phyloP scores from a whole-genome alignment of 306 rosid species.

The Purshia tridentata region DNA sequence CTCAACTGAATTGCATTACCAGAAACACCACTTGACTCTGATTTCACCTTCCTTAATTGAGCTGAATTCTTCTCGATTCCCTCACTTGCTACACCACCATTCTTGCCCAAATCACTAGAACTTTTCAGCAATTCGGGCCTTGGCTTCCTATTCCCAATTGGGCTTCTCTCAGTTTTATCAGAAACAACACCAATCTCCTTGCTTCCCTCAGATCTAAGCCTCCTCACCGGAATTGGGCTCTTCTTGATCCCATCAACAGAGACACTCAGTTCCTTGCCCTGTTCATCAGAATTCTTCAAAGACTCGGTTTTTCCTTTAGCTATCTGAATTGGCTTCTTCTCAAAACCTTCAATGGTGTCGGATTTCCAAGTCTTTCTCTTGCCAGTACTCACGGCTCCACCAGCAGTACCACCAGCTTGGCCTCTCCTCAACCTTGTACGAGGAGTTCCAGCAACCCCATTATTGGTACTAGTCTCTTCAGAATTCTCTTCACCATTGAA shows the following conservation, averaged over 20 bases:
- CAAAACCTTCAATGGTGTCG: slow-evolving; percentile 42
- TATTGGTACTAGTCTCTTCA: slow-evolving; percentile 24
- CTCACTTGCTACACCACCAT: slow-evolving; percentile 23
- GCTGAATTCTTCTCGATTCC: slow-evolving; percentile 31
- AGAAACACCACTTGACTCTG: slow-evolving; percentile 35
- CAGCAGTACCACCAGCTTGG: slow-evolving; percentile 27
- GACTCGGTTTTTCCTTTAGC: slow-evolving; percentile 38
- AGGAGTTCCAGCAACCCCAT: slow-evolving; percentile 13
- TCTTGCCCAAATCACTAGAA: slow-evolving; percentile 19
- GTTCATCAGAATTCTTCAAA: slow-evolving; percentile 40
- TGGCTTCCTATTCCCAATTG: slow-evolving; percentile 43
- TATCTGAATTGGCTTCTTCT: slow-evolving; percentile 39
- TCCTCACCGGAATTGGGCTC: slow-evolving; percentile 46
- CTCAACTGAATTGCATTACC: slow-evolving; percentile 31
- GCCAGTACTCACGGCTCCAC: slow-evolving; percentile 29
- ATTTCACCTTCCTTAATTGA: slow-evolving; percentile 51
- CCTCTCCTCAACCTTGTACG: slow-evolving; percentile 35
- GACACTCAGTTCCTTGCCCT: slow-evolving; percentile 32
- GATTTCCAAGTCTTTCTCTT: slow-evolving; percentile 76
- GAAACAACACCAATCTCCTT: slow-evolving; percentile 27
- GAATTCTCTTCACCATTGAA: slow-evolving; percentile 51
- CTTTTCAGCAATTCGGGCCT: slow-evolving; percentile 39
- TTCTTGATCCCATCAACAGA: slow-evolving; percentile 48
- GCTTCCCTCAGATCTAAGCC: slow-evolving; percentile 43
- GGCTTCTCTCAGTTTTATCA: slow-evolving; percentile 34